Evolutionary conservation across 371 early-diverging fungal species (phyloP).

Genomic region (Paraphysoderma sedebokerense): DNA sequence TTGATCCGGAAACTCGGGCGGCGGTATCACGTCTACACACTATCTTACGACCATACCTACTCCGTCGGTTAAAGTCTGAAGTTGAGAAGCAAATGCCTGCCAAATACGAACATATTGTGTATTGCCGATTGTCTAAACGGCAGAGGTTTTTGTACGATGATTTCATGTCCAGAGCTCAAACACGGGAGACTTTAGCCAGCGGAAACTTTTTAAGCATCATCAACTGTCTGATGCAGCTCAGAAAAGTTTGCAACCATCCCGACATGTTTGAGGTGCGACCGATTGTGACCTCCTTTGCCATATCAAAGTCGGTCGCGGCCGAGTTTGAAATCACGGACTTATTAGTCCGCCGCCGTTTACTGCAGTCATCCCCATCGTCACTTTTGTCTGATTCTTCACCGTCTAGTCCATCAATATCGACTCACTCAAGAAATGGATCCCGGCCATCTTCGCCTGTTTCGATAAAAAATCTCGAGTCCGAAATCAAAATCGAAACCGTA

Average conservation of each 20-base stretch:
- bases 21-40: slow-evolving; percentile 50
- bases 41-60: slow-evolving; percentile 68
- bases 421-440: no score
- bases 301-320: slow-evolving; percentile 28
- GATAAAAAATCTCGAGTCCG: no score
- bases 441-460: no score
- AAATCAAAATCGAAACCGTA: no score
- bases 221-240: slow-evolving; percentile 86
- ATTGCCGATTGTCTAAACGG: slow-evolving; percentile 54
- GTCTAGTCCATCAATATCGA: no score
- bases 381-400: no score
- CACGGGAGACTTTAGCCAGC: slow-evolving; percentile 48
- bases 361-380: no score
- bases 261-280: slow-evolving; percentile 85
- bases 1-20: slow-evolving; percentile 15
- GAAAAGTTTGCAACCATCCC: slow-evolving; percentile 95
- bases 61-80: slow-evolving; percentile 66
- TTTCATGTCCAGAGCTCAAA: slow-evolving; percentile 68
- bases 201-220: slow-evolving; percentile 69
- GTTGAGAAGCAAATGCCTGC: slow-evolving; percentile 74
- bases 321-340: slow-evolving; percentile 21
- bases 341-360: slow-evolving; percentile 23
- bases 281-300: slow-evolving; percentile 55
- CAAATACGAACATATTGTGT: slow-evolving; percentile 64
- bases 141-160: slow-evolving; percentile 77